Evolutionary conservation across 352 stramenopile genomes (phyloP), one percentile per base, ranked within the genome.

Genomic region (Blastocystis sp.): DNA sequence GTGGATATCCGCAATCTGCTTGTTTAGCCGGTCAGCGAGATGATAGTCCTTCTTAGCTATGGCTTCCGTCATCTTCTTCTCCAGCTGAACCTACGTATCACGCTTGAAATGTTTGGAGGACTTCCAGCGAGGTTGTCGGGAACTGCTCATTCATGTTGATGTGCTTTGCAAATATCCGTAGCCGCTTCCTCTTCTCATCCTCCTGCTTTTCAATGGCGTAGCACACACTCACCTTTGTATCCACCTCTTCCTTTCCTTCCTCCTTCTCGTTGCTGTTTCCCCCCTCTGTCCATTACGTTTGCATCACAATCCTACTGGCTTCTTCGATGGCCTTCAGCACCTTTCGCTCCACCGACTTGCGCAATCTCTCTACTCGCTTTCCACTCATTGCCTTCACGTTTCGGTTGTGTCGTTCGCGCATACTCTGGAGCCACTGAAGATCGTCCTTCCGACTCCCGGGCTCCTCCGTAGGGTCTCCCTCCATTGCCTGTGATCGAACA

Each of bases 51-150:
- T 28, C 56, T 53, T 53, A 60, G 74, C 11, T 23, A 84, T 19
- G 1, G 74, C 74, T 53, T 70, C 10, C 34, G 65, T 28, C 34
- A 84, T 84, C 14, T 84, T 28, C 74, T 69, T 84, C 48, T 84
- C 74, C 41, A 66, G 52, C 21, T 40, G 38, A 28, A 67, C 74
- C 74, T 84, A 84, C 28, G 10, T 48, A 2, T 23, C 9, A n/a
- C 60, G 17, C 14, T 4, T 5, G 3, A 67, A 0, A 19, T 0
- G 23, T 53, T 3, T 52, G 2, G 1, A 43, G 0, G 5, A 70
- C 74, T 67, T 84, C 74, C 19, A 56, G 38, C 21, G 74, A 38
- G 21, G 74, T 70, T 70, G 34, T 56, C 23, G 74, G 74, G 21
- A 56, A 48, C 0, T 66, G 11, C 34, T 62, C 56, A 38, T 34